Conservation (phyloP, 2,329 filamentous ascomycete genomes). For the Colletotrichum sp. region DNA sequence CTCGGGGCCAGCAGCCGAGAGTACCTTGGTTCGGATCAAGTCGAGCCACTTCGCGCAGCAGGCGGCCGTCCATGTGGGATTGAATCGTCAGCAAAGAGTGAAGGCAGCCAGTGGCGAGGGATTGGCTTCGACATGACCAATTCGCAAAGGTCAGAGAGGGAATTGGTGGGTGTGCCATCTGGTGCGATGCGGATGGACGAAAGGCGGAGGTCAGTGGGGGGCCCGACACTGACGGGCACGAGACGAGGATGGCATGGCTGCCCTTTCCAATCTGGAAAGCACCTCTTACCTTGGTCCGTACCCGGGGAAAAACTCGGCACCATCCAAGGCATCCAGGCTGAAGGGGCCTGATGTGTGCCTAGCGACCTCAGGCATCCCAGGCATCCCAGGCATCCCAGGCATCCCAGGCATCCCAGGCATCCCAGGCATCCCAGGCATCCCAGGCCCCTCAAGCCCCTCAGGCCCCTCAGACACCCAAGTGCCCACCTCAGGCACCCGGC, state of each 20-base stretch:
- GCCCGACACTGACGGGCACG: not conserved
- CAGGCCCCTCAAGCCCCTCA: too few species aligned
- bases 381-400: not conserved
- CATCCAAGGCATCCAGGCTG: not conserved
- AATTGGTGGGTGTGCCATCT: not conserved
- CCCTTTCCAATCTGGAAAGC: not conserved
- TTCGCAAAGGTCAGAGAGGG: not conserved
- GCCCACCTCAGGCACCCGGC: not conserved
- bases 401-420: not conserved
- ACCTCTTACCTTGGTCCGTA: not conserved
- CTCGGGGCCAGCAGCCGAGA: not conserved
- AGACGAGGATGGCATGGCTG: not conserved
- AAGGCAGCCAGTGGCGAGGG: not conserved
- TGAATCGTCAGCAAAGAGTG: not conserved
- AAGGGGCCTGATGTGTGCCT: not conserved
- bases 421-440: not conserved
- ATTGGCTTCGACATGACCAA: not conserved
- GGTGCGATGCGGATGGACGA: not conserved
- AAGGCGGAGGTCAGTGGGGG: not conserved
- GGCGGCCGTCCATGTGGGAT: not conserved
- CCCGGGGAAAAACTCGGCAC: not conserved
- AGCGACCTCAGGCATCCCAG: not conserved
- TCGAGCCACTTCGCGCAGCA: not conserved
- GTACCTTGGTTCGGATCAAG: not conserved
- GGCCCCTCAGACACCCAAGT: too few species aligned